A percentile compares a stretch with the other conserved stretches of the same genome.
Conservation (phyloP, 805 yeast species). For the Pichia sporocuriosa region DNA sequence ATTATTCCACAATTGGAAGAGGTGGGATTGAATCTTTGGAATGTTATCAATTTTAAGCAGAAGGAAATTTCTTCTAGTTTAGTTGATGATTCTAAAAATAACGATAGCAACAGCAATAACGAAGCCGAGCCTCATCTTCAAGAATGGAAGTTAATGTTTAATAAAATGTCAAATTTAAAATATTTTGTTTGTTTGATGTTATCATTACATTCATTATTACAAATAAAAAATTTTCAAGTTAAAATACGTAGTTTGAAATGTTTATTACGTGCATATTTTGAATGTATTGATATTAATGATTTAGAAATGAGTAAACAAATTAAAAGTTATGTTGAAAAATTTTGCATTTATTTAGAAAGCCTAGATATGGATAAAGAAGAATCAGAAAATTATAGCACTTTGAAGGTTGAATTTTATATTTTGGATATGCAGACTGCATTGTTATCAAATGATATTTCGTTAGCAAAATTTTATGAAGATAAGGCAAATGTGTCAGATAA, state of each 20-base stretch:
- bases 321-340: slow-evolving; percentile 28
- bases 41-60: slow-evolving; percentile 22
- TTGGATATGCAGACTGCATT: slow-evolving; percentile 29
- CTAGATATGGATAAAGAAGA: neutral
- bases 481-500: slow-evolving; percentile 23
- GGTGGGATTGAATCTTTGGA: slow-evolving; percentile 33
- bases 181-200: slow-evolving; percentile 29
- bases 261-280: slow-evolving; percentile 24
- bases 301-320: slow-evolving; percentile 15
- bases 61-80: slow-evolving; percentile 9
- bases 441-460: slow-evolving; percentile 27
- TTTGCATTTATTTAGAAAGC: slow-evolving; percentile 21
- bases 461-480: slow-evolving; percentile 31
- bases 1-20: slow-evolving; percentile 8
- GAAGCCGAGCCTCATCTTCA: too few relatives aligned
- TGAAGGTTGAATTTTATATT: slow-evolving; percentile 25
- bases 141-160: slow-evolving; percentile 2
- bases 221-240: slow-evolving; percentile 15
- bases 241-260: slow-evolving; percentile 30
- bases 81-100: too few relatives aligned
- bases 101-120: too few relatives aligned
- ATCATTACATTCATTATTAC: slow-evolving; percentile 26
- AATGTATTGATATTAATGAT: slow-evolving; percentile 24
- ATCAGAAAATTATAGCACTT: neutral
- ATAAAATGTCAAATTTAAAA: slow-evolving; percentile 14